Evolutionary conservation across 306 rosid genomes (phyloP).

Genomic region (peach (Prunus persica)): DNA sequence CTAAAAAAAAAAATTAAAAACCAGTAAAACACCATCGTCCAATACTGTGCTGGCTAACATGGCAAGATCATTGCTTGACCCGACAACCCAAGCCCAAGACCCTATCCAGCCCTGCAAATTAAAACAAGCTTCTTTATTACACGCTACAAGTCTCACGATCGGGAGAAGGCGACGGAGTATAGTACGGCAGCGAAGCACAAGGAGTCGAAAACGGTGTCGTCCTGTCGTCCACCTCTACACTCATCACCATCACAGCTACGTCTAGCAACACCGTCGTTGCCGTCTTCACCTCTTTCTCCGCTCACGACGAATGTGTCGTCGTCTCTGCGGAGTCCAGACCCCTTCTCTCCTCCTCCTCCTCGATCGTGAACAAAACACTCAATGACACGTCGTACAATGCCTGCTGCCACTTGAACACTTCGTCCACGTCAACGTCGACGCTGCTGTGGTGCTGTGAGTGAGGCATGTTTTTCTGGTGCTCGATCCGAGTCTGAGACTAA

Average conservation of each 20-base stretch:
- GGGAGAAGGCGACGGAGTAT: slow-evolving; percentile 44
- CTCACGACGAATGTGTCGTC: slow-evolving; percentile 7
- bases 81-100: not conserved
- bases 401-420: slow-evolving; percentile 35
- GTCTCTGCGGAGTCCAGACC: slow-evolving; percentile 27
- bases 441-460: not conserved
- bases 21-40: no score
- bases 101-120: not conserved
- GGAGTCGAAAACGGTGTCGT: slow-evolving; percentile 46
- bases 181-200: slow-evolving; percentile 44
- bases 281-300: slow-evolving; percentile 15
- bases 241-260: slow-evolving; percentile 4
- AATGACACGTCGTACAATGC: slow-evolving; percentile 26
- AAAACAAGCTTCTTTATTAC: not conserved
- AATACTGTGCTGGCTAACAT: no score
- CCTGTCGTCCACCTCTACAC: slow-evolving; percentile 11
- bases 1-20: no score
- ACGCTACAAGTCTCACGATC: slow-evolving; percentile 19
- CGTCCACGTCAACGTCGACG: slow-evolving; percentile 21
- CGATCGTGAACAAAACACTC: slow-evolving; percentile 44
- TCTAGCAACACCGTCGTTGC: not conserved
- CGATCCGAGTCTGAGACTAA: slow-evolving; percentile 23
- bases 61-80: not conserved
- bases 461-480: slow-evolving; percentile 14
- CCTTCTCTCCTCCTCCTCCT: slow-evolving; percentile 38